These are phyloP conservation scores for Lyophyllum atratum DNA, from an alignment of 768 basidiomycete species.

Conservation along the genomic window DNA sequence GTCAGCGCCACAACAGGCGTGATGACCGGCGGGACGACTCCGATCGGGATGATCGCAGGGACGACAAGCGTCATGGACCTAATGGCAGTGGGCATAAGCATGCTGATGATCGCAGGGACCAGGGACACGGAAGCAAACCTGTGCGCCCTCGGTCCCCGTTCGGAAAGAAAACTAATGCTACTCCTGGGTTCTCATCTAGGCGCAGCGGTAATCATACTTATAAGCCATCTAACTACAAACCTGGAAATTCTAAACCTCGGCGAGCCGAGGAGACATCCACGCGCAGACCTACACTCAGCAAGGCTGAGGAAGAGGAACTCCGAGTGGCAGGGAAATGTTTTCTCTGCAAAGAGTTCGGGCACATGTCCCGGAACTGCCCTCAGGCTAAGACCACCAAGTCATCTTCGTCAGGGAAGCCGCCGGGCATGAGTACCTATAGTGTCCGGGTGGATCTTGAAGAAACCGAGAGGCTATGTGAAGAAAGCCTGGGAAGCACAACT, in stretches of 20 bases:
- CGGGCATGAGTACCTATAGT: conserved; percentile 21
- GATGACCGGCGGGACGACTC: too few species aligned
- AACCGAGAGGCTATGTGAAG: conserved; percentile 1
- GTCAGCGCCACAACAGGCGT: not conserved
- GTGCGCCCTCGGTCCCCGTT: not conserved
- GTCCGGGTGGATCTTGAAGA: conserved; percentile 7
- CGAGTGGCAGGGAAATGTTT: conserved; percentile 22
- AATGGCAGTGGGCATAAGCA: not conserved
- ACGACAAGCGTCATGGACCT: too few species aligned
- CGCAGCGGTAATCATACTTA: not conserved
- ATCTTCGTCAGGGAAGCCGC: conserved; percentile 19
- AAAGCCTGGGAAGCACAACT: not conserved
- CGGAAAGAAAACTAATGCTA: not conserved
- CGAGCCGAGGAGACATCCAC: not conserved
- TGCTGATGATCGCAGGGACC: not conserved
- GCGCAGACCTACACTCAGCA: not conserved
- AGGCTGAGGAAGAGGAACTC: conserved; percentile 14
- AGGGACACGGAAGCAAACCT: not conserved
- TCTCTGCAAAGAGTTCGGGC: conserved; percentile 20
- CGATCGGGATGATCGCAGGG: not conserved
- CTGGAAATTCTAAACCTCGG: not conserved
- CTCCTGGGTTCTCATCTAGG: not conserved
- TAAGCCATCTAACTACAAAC: not conserved
- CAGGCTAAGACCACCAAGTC: conserved; percentile 10
- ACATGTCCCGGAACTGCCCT: conserved; percentile 25